Percentiles rank a stretch among this genome's conserved stretches.
Evolutionary conservation across 2,329 filamentous ascomycete genomes (phyloP).

Genomic region (Cercospora sp.): DNA sequence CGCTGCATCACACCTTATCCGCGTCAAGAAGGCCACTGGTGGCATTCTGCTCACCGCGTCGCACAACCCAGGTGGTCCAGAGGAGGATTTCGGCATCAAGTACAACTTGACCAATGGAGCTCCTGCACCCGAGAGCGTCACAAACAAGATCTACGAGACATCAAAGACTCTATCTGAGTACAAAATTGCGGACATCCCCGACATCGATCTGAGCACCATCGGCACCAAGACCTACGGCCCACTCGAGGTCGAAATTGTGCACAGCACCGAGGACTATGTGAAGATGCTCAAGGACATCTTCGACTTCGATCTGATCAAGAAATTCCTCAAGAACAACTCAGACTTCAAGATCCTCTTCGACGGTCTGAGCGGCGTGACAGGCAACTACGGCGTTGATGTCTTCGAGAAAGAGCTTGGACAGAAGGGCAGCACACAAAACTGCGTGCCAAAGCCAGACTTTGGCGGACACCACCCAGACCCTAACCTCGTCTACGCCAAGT

Average conservation of each 20-base stretch:
- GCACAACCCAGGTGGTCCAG: slow-evolving; percentile 97
- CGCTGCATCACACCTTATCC: slow-evolving; percentile 92
- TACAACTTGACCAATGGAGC: slow-evolving; percentile 98
- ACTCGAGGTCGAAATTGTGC: slow-evolving; percentile 91
- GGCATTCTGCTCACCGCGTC: slow-evolving; percentile 96
- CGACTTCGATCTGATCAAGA: slow-evolving; percentile 93
- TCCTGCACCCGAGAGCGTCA: slow-evolving; percentile 91
- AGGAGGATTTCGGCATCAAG: slow-evolving; percentile 98
- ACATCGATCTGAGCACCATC: slow-evolving; percentile 79
- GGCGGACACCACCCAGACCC: slow-evolving; percentile 96
- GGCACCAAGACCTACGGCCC: slow-evolving; percentile 80
- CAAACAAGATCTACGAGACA: slow-evolving; percentile 94
- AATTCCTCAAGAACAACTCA: slow-evolving; percentile 80
- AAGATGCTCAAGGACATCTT: slow-evolving; percentile 98
- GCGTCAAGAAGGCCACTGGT: slow-evolving; percentile 90
- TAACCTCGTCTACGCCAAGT: slow-evolving; percentile 95
- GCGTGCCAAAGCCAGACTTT: slow-evolving; percentile 88
- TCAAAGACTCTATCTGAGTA: slow-evolving; percentile 89
- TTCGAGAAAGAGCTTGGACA: slow-evolving; percentile 92
- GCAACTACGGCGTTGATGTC: slow-evolving; percentile 90
- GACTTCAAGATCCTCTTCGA: slow-evolving; percentile 98
- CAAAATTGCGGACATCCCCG: slow-evolving; percentile 84
- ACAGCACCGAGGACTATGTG: slow-evolving; percentile 89
- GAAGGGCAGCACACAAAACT: slow-evolving; percentile 82
- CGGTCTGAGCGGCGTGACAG: slow-evolving; percentile 89